Evolutionary conservation across 805 yeast genomes (phyloP).

Genomic region (Wickerhamomyces ciferrii): DNA sequence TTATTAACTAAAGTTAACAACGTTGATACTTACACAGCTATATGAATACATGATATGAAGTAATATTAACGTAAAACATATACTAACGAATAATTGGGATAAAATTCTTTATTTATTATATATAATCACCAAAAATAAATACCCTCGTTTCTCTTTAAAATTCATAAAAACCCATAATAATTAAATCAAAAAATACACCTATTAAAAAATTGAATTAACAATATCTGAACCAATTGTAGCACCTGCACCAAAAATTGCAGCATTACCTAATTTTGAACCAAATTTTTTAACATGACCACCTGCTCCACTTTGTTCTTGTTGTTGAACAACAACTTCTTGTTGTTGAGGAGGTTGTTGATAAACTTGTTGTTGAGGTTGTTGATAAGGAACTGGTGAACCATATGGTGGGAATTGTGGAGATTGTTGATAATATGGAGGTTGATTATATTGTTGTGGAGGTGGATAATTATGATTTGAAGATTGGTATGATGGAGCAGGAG

Average conservation of each 20-base stretch:
- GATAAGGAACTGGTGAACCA: constrained; percentile 18
- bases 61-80: neutral
- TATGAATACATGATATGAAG: too few relatives aligned
- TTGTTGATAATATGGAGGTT: constrained; percentile 49
- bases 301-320: constrained; percentile 26
- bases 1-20: constrained; percentile 5
- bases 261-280: constrained; percentile 80
- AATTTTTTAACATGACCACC: constrained; percentile 45
- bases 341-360: constrained; percentile 27
- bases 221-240: constrained; percentile 86
- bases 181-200: neutral
- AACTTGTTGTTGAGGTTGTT: constrained; percentile 28
- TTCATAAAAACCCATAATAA: neutral
- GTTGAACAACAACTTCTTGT: constrained; percentile 23
- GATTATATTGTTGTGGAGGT: constrained; percentile 11
- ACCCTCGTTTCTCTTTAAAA: neutral
- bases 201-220: constrained; percentile 66
- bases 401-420: constrained; percentile 28
- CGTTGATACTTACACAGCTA: too few relatives aligned
- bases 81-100: neutral
- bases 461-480: constrained; percentile 6
- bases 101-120: too few relatives aligned
- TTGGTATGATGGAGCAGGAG: constrained; percentile 12
- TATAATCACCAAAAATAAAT: neutral
- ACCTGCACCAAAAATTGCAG: constrained; percentile 97